These are phyloP conservation scores for Leccinum truebloodii DNA, from an alignment of 768 basidiomycete genomes.

Conservation along the genomic window DNA sequence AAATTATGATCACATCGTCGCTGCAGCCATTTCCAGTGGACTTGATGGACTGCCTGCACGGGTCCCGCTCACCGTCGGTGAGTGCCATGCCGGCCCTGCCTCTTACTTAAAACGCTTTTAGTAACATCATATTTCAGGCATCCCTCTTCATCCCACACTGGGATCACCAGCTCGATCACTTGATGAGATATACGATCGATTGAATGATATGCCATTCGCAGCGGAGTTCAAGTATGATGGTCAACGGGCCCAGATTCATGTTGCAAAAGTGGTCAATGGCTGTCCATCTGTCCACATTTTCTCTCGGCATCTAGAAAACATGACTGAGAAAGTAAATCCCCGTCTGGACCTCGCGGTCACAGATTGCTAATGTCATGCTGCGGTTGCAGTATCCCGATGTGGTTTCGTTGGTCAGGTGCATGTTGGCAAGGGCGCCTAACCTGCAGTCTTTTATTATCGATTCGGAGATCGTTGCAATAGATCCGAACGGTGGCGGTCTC, in stretches of 20 bases:
- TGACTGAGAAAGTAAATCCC: constrained; percentile 75
- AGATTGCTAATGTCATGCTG: constrained; percentile 15
- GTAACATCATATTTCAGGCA: constrained; percentile 45
- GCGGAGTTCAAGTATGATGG: constrained; percentile 95
- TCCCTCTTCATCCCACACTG: constrained; percentile 83
- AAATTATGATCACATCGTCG: constrained; percentile 68
- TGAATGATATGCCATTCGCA: constrained; percentile 66
- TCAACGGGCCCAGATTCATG: constrained; percentile 83
- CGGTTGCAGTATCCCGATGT: constrained; percentile 78
- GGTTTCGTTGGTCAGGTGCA: constrained; percentile 50
- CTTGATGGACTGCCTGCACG: constrained; percentile 57
- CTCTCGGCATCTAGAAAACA: constrained; percentile 88
- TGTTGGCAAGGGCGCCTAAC: constrained; percentile 46
- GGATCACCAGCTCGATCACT: constrained; percentile 86
- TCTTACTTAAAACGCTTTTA: constrained; percentile 10
- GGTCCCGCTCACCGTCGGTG: constrained; percentile 73
- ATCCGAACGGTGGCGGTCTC: constrained; percentile 58
- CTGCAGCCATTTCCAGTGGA: constrained; percentile 59
- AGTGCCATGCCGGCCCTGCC: constrained; percentile 19
- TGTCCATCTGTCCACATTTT: constrained; percentile 61
- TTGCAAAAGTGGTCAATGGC: constrained; percentile 29
- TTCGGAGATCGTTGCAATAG: constrained; percentile 86
- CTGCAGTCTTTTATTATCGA: constrained; percentile 74
- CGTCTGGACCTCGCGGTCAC: not conserved
- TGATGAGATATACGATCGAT: constrained; percentile 75